Base-by-base conservation (phyloP, 2,329 filamentous ascomycete genomes). In the Drechmeria coniospora region DNA sequence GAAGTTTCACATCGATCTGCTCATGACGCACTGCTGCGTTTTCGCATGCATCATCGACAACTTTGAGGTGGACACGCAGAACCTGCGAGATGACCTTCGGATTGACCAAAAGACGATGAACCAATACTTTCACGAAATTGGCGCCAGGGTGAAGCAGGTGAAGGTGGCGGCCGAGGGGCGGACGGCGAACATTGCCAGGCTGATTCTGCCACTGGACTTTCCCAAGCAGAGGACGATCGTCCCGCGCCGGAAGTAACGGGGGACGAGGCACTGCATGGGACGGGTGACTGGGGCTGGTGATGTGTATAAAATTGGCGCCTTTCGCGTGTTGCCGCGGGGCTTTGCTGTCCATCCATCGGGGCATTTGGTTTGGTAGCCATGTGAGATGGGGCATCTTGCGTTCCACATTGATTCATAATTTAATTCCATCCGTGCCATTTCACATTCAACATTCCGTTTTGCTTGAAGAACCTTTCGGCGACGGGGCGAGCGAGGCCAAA, bases 161-260 rank as follows among this genome's bases (percentile, higher is more conserved):
- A 63, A 74, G 38, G 68, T 65, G 18, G 74, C 73, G 37, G 68
- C 70, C 30, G 70, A 70, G 31, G 71, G 73, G 35, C 65, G 54
- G 33, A 51, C 51, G 32, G 42, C 52, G 17, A 55, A 65, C 33
- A 56, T 86, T 27, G 84, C 79, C 9, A 73, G 73, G 40, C 57
- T 95, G 42, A 70, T 66, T 41, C 51, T 94, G 36, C 90, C 90
- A 3, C 57, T 94, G 25, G 66, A 75, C 33, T 94, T 94, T 49
- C 90, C 87, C 2, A 84, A 78, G 57, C 52, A 55, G 40, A 46
- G 49, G 28, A 43, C 47, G 15, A 48, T 53, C 12, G 34, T 31
- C 16, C 63, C 14, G 62, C 46, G 6, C 27, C 42, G 32, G 15
- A 31, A 35, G 28, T 36, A 35, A 20, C 12, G 12, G 2, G 20